phyloP scores from a whole-genome alignment of 1,139 yeast genomes.

The Magnusiomyces tetraspermus region DNA sequence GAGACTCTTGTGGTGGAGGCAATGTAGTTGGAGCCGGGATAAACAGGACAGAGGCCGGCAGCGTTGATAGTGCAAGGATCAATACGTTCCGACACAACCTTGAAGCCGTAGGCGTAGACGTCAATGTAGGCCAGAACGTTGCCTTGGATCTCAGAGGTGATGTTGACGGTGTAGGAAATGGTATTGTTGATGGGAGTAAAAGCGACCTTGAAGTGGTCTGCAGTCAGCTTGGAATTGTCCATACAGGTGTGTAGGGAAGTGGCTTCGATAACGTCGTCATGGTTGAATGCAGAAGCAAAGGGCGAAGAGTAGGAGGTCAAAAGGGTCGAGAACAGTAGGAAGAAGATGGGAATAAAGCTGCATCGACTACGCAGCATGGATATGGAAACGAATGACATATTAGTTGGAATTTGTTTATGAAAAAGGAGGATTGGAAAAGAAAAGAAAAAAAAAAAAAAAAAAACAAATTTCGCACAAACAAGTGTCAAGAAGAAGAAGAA shows the following conservation, averaged over 20 bases:
- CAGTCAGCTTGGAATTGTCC: slow-evolving; percentile 78
- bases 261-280: slow-evolving; percentile 27
- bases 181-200: slow-evolving; percentile 59
- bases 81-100: slow-evolving; percentile 45
- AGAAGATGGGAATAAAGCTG: no score
- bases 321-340: no score
- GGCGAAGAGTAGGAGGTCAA: not conserved
- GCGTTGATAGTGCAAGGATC: slow-evolving; percentile 53
- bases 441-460: no score
- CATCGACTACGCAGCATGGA: not conserved
- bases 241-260: slow-evolving; percentile 77
- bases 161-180: slow-evolving; percentile 61
- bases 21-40: slow-evolving; percentile 78
- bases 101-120: slow-evolving; percentile 76
- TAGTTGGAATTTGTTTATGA: no score
- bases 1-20: slow-evolving; percentile 43
- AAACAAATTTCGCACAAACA: no score
- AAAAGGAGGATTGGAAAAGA: no score
- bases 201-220: slow-evolving; percentile 67
- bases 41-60: slow-evolving; percentile 64
- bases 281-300: slow-evolving; percentile 5
- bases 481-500: not conserved
- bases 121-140: slow-evolving; percentile 60
- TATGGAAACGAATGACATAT: not conserved
- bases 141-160: slow-evolving; percentile 68